These are phyloP conservation scores for Nakazawaea holstii DNA, from an alignment of 805 yeast genomes.

Conservation along the genomic window DNA sequence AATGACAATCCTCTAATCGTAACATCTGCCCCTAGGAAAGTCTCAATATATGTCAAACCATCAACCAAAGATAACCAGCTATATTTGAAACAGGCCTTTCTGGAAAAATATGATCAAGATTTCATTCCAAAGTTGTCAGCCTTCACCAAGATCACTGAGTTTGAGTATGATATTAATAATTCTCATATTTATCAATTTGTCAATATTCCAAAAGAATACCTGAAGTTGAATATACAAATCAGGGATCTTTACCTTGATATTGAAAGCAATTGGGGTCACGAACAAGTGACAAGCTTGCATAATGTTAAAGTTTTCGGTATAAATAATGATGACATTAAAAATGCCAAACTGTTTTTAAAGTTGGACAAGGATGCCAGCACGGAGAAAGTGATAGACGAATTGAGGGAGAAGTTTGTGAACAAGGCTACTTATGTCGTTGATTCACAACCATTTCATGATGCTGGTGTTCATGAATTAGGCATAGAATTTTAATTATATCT, in stretches of 20 bases:
- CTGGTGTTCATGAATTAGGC: neutral
- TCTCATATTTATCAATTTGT: constrained; percentile 6
- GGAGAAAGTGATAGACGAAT: neutral
- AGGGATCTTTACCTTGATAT: constrained; percentile 8
- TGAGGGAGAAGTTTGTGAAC: constrained; percentile 2
- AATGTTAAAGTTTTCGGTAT: constrained; percentile 11
- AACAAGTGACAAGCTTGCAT: constrained; percentile 5
- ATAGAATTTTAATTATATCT: neutral
- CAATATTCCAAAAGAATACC: constrained; percentile 5
- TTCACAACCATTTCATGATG: neutral
- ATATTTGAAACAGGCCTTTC: neutral
- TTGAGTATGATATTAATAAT: constrained; percentile 8
- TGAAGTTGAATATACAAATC: constrained; percentile 3
- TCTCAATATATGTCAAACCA: constrained; percentile 10
- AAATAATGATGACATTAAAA: constrained; percentile 1
- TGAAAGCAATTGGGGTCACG: constrained; percentile 13
- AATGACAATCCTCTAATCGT: no score
- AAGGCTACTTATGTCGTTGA: constrained; percentile 3
- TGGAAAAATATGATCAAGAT: constrained; percentile 3
- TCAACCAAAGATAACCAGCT: neutral
- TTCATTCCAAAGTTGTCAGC: neutral
- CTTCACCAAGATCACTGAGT: constrained; percentile 6
- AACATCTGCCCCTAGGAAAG: constrained; percentile 8
- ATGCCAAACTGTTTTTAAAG: constrained; percentile 1
- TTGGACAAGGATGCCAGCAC: neutral